Base-by-base conservation (phyloP, 1,284 basidiomycete genomes). In the Taiwanofungus camphoratus region DNA sequence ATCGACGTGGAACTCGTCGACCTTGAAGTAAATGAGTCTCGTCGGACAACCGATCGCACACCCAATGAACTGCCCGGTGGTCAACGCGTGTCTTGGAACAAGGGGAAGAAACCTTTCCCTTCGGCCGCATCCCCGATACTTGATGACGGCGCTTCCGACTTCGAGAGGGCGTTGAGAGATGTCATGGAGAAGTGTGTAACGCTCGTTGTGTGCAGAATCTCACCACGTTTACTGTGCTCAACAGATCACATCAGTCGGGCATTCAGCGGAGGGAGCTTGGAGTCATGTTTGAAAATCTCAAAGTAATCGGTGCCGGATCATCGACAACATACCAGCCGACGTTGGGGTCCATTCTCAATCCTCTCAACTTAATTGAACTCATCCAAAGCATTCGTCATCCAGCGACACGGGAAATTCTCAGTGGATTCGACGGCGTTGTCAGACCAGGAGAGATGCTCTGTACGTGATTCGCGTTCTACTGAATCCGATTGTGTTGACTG, bases 391-490 rank as follows among this genome's bases (percentile, higher is more conserved):
- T 52, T 4, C 61, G 70, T 6, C 63, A 66, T 39, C 71, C 72
- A 0, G 63, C 63, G 5, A 53, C 67, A 5, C 66, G 70, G 30
- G 64, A 74, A 34, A 73, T 77, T 30, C 59, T 80, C 0, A 48
- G 40, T 16, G 69, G 67, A 0, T 78, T 79, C 48, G 65, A 71
- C 29, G 79, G 77, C 9, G 64, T 69, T 13, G 64, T 79, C 23
- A 61, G 67, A 12, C 76, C 79, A 0, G 79, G 79, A 3, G 77
- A 83, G 54, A 82, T 82, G 79, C 62, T 78, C 3, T 61, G 74
- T 75, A 48, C 16, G 70, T 61, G 6, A 21, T 37, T n/a, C n/a
- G n/a, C n/a, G n/a, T n/a, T n/a, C n/a, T n/a, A n/a, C n/a, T n/a
- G n/a, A n/a, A n/a, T n/a, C n/a, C n/a, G n/a, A n/a, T n/a, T n/a